Percentiles rank a stretch among this genome's conserved stretches.
phyloP scores from a whole-genome alignment of 371 early-diverging fungal species.

The Rhizopus stolonifer region DNA sequence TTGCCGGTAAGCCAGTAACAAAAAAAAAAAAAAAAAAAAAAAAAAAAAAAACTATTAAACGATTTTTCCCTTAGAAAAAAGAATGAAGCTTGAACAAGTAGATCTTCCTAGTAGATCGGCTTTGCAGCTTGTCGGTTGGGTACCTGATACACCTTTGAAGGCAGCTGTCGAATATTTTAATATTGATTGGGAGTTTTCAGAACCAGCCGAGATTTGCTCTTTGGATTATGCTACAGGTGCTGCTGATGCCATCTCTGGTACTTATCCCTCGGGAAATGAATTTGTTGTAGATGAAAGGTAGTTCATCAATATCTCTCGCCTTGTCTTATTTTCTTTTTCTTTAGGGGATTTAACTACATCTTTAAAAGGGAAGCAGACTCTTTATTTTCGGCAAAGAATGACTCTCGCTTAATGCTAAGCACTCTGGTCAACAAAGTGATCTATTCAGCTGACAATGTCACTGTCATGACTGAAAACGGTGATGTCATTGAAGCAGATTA shows the following conservation, averaged over 20 bases:
- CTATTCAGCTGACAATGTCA: constrained; percentile 32
- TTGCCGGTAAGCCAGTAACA: constrained; percentile 29
- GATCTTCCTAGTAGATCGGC: constrained; percentile 45
- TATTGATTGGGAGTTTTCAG: constrained; percentile 50
- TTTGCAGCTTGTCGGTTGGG: constrained; percentile 36
- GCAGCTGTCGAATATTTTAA: constrained; percentile 49
- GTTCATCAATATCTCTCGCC: background rate
- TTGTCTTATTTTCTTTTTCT: too few relatives aligned
- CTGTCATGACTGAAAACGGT: constrained; percentile 27
- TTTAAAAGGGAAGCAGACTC: constrained; percentile 29
- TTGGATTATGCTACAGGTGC: constrained; percentile 46
- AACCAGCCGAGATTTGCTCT: constrained; percentile 45
- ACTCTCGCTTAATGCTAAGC: constrained; percentile 32
- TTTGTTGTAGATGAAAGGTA: constrained; percentile 47
- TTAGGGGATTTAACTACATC: constrained; percentile 43
- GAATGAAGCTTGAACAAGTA: constrained; percentile 31
- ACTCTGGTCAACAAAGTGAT: constrained; percentile 33
- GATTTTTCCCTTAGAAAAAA: constrained; percentile 18
- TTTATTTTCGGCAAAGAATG: constrained; percentile 22
- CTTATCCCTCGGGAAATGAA: constrained; percentile 41
- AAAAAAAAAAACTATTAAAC: too few relatives aligned
- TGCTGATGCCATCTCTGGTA: constrained; percentile 27
- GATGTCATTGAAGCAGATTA: constrained; percentile 38
- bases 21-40: background rate
- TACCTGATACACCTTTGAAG: constrained; percentile 36